Conservation (phyloP, 2,329 filamentous ascomycete genomes). For the Pseudocercospora ulei region DNA sequence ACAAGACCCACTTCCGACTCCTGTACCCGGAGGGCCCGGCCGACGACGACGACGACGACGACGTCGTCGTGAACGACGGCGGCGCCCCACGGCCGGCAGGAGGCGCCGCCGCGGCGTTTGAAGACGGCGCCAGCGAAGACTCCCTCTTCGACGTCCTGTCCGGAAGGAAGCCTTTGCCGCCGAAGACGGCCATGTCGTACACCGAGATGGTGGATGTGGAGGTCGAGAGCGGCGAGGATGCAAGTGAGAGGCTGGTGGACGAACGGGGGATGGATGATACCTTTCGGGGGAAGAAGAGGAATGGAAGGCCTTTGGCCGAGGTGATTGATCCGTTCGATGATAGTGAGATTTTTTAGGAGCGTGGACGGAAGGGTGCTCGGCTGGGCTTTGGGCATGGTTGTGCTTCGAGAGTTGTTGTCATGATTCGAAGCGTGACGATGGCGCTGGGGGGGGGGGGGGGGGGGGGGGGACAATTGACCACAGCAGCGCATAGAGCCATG, state of each 20-base stretch:
- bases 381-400: too few relatives aligned
- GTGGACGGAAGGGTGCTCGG: too few relatives aligned
- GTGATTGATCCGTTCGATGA: conserved; percentile 31
- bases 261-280: conserved; percentile 39
- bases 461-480: too few relatives aligned
- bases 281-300: conserved; percentile 36
- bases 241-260: conserved; percentile 11
- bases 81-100: background rate
- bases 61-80: too few relatives aligned
- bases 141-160: conserved; percentile 43
- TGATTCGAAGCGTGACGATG: too few relatives aligned
- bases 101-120: conserved; percentile 27
- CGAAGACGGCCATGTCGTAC: conserved; percentile 28
- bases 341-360: conserved; percentile 31
- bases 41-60: too few relatives aligned
- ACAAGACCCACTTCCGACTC: conserved; percentile 35
- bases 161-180: conserved; percentile 39
- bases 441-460: too few relatives aligned
- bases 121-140: conserved; percentile 40
- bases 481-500: too few relatives aligned
- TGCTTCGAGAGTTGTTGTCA: too few relatives aligned
- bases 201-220: conserved; percentile 31
- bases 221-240: conserved; percentile 25
- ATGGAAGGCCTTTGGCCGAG: conserved; percentile 11
- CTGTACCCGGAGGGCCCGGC: conserved; percentile 36